These are phyloP conservation scores for Helotiales sp. DNA, from an alignment of 2,329 filamentous ascomycete genomes.

Conservation along the genomic window DNA sequence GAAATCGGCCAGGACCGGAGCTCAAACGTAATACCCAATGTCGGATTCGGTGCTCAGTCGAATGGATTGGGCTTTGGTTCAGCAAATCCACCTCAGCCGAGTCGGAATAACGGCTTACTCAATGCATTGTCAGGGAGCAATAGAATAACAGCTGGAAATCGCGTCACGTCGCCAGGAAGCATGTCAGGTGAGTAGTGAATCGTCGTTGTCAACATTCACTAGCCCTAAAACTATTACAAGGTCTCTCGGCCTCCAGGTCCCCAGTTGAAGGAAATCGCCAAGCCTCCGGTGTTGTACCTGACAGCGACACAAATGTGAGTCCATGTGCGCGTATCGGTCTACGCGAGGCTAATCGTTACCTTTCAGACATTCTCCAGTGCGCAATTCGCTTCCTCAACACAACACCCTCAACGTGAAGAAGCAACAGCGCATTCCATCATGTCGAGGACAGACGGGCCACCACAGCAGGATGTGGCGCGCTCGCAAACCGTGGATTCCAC, in stretches of 20 bases:
- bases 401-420: constrained; percentile 33
- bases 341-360: constrained; percentile 2
- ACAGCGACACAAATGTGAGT: constrained; percentile 38
- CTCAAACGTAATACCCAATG: constrained; percentile 57
- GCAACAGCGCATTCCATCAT: constrained; percentile 33
- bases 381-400: constrained; percentile 33
- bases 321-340: constrained; percentile 6
- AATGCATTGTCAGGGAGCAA: constrained; percentile 67
- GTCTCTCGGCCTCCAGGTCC: constrained; percentile 37
- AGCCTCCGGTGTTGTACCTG: constrained; percentile 29
- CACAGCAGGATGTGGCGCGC: constrained; percentile 30
- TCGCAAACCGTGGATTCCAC: constrained; percentile 34
- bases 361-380: constrained; percentile 36
- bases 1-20: constrained; percentile 62
- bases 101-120: constrained; percentile 64
- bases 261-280: constrained; percentile 36
- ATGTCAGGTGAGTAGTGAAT: constrained; percentile 36
- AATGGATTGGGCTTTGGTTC: constrained; percentile 46
- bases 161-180: constrained; percentile 39
- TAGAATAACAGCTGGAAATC: constrained; percentile 51
- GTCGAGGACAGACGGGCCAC: constrained; percentile 33
- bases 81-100: constrained; percentile 46
- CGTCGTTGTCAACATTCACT: neutral
- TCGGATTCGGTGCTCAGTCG: constrained; percentile 58
- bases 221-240: constrained; percentile 25